Percentiles rank a stretch among this genome's conserved stretches.
These are phyloP conservation scores for Axilococcus clingmanii DNA, from an alignment of 139 green algal genomes.

Conservation along the genomic window DNA sequence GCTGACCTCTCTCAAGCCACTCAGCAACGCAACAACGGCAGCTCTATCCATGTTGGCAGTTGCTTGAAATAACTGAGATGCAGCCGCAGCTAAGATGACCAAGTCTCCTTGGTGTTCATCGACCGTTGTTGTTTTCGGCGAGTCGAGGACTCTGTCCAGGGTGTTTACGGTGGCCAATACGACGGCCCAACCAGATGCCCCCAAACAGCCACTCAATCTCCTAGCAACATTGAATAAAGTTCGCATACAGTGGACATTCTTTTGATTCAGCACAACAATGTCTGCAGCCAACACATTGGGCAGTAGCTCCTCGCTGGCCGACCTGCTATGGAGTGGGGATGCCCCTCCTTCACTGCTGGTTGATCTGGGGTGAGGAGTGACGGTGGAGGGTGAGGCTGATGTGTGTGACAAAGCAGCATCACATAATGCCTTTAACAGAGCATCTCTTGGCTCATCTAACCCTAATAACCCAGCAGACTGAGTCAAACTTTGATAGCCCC, in stretches of 20 bases:
- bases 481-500: conserved; percentile 42
- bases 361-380: background rate
- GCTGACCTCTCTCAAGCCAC: conserved; percentile 33
- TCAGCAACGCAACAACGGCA: conserved; percentile 48
- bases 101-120: conserved; percentile 24
- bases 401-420: conserved; percentile 44
- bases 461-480: conserved; percentile 43
- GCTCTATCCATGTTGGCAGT: conserved; percentile 47
- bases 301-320: conserved; percentile 1
- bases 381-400: background rate
- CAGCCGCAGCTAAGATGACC: conserved; percentile 39
- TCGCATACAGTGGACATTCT: conserved; percentile 72
- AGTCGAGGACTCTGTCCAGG: conserved; percentile 62
- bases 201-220: conserved; percentile 45
- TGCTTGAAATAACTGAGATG: conserved; percentile 57
- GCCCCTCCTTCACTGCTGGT: background rate
- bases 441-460: conserved; percentile 53
- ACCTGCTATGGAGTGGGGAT: background rate
- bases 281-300: conserved; percentile 1
- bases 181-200: conserved; percentile 42
- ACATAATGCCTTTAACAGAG: conserved; percentile 63
- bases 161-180: conserved; percentile 61
- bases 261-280: conserved; percentile 41
- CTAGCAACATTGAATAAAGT: conserved; percentile 78
- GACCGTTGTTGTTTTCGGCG: conserved; percentile 52